These are phyloP conservation scores for Pinus albicaulis DNA, from an alignment of 75 land plant genomes.

Conservation along the genomic window DNA sequence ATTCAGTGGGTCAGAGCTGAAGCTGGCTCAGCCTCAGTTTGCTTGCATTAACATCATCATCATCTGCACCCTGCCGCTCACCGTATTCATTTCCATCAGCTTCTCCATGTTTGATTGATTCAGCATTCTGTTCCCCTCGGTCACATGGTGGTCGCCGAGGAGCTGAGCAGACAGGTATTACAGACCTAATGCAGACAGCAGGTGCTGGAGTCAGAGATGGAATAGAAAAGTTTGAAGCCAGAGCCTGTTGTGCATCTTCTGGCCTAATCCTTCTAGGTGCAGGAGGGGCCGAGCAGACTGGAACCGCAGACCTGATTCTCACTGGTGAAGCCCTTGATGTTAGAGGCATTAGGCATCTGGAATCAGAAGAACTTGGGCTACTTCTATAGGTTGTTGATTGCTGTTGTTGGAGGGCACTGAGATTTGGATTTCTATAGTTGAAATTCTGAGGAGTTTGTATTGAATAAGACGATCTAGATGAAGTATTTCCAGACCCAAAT, in stretches of 20 bases:
- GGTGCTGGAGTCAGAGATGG: slow-evolving; percentile 19
- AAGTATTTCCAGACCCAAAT: slow-evolving; percentile 5
- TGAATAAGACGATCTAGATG: neutral
- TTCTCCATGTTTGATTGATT: neutral
- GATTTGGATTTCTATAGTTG: neutral
- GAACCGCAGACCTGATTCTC: slow-evolving; percentile 24
- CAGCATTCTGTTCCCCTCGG: neutral
- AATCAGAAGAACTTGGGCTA: neutral
- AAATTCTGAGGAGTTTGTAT: neutral
- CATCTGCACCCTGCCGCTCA: neutral
- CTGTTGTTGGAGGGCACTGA: neutral
- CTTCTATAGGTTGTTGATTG: neutral
- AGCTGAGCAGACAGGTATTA: slow-evolving; percentile 35
- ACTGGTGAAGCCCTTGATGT: slow-evolving; percentile 24
- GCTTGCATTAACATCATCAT: neutral
- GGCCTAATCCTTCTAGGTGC: slow-evolving; percentile 2
- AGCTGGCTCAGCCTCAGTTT: neutral
- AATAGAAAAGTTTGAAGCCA: neutral
- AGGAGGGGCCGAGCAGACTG: slow-evolving; percentile 30
- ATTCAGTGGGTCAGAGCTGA: neutral
- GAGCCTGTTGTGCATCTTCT: neutral
- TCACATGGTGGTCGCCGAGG: slow-evolving; percentile 15
- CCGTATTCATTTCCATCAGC: neutral
- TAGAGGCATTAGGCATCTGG: slow-evolving; percentile 12
- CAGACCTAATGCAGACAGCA: slow-evolving; percentile 28